These are phyloP conservation scores for Lagenidium giganteum DNA, from an alignment of 352 stramenopile species.

Conservation along the genomic window DNA sequence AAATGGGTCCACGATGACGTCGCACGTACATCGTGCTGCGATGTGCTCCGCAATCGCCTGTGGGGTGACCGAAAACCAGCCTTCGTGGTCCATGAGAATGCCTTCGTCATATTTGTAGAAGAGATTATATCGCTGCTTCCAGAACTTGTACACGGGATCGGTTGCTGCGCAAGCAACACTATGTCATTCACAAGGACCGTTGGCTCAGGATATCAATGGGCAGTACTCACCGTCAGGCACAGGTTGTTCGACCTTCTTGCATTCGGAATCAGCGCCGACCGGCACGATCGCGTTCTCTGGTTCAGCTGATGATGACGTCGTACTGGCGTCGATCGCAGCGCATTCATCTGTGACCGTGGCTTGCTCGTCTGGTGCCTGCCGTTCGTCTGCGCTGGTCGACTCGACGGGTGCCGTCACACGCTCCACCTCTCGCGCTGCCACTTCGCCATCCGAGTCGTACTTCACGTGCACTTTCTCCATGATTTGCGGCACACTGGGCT, in stretches of 20 bases:
- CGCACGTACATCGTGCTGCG: conserved; percentile 54
- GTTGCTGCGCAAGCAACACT: conserved; percentile 18
- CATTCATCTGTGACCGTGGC: too few species aligned
- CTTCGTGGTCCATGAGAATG: conserved; percentile 86
- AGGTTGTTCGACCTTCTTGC: too few species aligned
- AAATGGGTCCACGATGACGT: conserved; percentile 86
- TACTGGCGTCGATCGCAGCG: too few species aligned
- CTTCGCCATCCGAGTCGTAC: conserved; percentile 46
- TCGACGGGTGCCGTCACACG: conserved; percentile 21
- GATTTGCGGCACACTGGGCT: too few species aligned
- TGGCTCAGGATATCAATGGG: too few species aligned
- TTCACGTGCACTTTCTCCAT: too few species aligned
- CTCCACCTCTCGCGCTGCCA: conserved; percentile 26
- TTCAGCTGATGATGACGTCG: too few species aligned
- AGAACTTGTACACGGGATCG: conserved; percentile 78
- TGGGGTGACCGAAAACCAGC: conserved; percentile 89
- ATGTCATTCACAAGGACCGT: background rate
- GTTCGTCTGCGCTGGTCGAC: too few species aligned
- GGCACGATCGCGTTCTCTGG: too few species aligned
- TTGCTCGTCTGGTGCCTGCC: too few species aligned
- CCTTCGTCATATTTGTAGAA: conserved; percentile 88
- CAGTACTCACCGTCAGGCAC: too few species aligned
- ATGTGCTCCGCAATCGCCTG: conserved; percentile 84
- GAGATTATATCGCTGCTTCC: conserved; percentile 69
- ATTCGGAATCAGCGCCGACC: too few species aligned